Evolutionary conservation across 2,329 filamentous ascomycete genomes (phyloP), one percentile per base, ranked within the genome.

Genomic region (Aspergillus pseudonomiae): DNA sequence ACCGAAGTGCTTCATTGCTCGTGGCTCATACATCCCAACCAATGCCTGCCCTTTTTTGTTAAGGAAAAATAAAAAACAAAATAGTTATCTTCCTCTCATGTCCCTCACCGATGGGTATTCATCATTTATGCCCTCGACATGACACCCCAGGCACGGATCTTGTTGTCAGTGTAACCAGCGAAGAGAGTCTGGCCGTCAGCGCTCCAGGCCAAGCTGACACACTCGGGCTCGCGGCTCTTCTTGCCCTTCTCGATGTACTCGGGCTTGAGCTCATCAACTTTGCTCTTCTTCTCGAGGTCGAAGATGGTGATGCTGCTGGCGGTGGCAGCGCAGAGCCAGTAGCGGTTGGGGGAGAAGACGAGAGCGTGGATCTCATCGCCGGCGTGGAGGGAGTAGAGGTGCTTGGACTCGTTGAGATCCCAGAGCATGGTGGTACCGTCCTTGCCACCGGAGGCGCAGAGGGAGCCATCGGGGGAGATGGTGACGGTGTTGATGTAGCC

Each of bases 231-330:
- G 81, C 94, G 90, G 89, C 91, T 93, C 93, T 98, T 98, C 93
- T 97, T 97, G 86, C 94, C 92, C 81, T 93, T 91, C 81, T 93
- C 88, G 80, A 93, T 87, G 87, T 95, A 96, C 83, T 99, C 95
- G 74, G 94, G 94, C 91, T 96, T 97, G 83, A 99, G 90, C 90
- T 98, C 95, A 78, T 98, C 94, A 80, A 98, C 94, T 91, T 97
- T 98, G 91, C 91, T 96, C 94, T 99, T 99, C 94, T 99, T 99
- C 93, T 99, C 95, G 75, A 99, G 90, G 81, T 99, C 95, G 86
- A 99, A 99, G 89, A 99, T 98, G 89, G 97, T 97, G 89, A 99
- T 98, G 89, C 89, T 93, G 86, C 89, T 92, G 80, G 93, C 88
- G 70, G 95, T 99, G 81, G 95, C 95, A 80, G 95, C 95, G 89